Evolutionary conservation across 2,329 filamentous ascomycete species (phyloP), one percentile per base, ranked within the genome.

Genomic region (Lachnellula occidentalis): DNA sequence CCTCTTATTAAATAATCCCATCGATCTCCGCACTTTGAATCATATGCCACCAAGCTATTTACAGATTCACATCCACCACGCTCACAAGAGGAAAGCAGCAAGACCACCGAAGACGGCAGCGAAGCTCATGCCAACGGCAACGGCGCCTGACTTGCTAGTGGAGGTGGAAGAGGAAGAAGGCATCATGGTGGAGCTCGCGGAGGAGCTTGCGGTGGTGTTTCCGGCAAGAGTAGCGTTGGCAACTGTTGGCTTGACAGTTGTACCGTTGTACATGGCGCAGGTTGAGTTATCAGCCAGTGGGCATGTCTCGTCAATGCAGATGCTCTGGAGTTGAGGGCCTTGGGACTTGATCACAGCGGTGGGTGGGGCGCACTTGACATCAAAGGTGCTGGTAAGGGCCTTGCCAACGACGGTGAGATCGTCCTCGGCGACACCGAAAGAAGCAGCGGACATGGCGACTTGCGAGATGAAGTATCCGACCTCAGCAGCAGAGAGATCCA

Each of bases 391-490:
- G 58, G 69, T 74, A 45, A 86, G 76, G 1, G 76, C 72, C 34
- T 58, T 70, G 56, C 72, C 80, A 27, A 84, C 77, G 34, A 65
- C 67, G 19, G 64, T 65, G 47, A 82, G 70, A 63, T 85, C 82
- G 3, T 71, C 72, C 12, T 74, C 61, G n/a, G 77, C 71, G 42
- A 85, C 80, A 41, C 82, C 82, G 60, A 85, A 82, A 1, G 79
- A 82, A 37, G 74, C 70, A 6, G 78, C 81, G 5, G 81, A 73
- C 12, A 81, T 67, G 27, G 74, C 79, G 53, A 85, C 78, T 67
- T 85, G 80, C 43, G 72, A 59, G 65, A 83, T 78, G 71, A 85
- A 85, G 71, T 83, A 85, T 31, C 73, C 75, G 39, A 82, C 67
- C 65, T 85, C 73, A 51, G 70, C 66, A 27, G 70, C 64, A 63